Base-by-base conservation (phyloP, 345 rosid species). In the Firmiana major region DNA sequence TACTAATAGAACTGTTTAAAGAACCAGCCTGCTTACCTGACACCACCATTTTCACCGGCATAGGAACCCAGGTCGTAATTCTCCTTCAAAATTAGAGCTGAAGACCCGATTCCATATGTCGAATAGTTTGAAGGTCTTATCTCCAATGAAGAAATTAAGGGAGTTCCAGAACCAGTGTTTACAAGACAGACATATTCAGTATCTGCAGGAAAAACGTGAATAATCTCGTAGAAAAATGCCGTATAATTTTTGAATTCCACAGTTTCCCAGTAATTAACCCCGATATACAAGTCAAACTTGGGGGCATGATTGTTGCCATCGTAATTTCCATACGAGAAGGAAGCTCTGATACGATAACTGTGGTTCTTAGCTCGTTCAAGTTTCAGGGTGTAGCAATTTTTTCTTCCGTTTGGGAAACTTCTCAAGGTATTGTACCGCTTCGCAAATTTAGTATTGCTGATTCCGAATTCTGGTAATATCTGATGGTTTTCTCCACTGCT, bases 81-180 rank as follows among this genome's bases (percentile, higher is more conserved):
- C 59, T 9, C 3, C 13, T 8, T 0, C 0, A 0, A 6, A 1
- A 1, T 3, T 19, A 74, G 53, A n/a, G 67, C 31, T 8, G 60
- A 16, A 24, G 62, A 7, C 0, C 24, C 63, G 9, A 21, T 40
- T 15, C 24, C 19, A 48, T 71, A 74, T 17, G 26, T 40, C 36
- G 75, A 7, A 48, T 49, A 3, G 48, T 79, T 34, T 36, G 78
- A 17, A 55, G 16, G 72, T 48, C 53, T 21, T 45, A 10, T 2
- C 13, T 38, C 87, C 77, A 84, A 34, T 0, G 70, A 57, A 1
- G 87, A 81, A 59, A 84, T 79, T 21, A 68, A 63, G 24, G 83
- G 87, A 12, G 13, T 9, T 31, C 87, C 87, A 1, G 16, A 13
- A 7, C 83, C 81, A 1, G 63, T 77, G 31, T 84, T 84, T 4